Evolutionary conservation across 208 protist genomes (phyloP).

Genomic region (Acanthamoeba triangularis): DNA sequence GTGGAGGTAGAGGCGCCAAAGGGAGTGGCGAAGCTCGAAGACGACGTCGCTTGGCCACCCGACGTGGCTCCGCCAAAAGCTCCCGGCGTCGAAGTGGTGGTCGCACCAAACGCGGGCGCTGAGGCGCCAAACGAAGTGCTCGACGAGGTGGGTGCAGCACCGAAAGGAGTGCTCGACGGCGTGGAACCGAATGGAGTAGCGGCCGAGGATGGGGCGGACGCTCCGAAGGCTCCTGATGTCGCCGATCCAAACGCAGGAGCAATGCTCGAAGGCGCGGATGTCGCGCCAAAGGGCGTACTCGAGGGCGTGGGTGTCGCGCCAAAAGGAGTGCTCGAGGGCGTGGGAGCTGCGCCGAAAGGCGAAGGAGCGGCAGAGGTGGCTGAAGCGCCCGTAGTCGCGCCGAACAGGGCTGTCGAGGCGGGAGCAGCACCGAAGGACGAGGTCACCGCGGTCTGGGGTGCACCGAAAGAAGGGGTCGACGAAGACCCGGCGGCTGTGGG

Average conservation of each 20-base stretch:
- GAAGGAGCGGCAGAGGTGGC: neutral
- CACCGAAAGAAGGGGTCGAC: neutral
- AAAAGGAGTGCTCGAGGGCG: neutral
- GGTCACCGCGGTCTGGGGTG: neutral
- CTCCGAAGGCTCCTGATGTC: neutral
- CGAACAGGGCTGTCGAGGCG: neutral
- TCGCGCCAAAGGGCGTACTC: neutral
- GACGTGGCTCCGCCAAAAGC: neutral
- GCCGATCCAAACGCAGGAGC: neutral
- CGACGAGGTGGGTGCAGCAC: neutral
- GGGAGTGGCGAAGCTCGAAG: neutral
- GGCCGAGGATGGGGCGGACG: neutral
- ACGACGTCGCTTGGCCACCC: neutral
- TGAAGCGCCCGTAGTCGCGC: neutral
- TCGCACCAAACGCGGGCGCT: neutral
- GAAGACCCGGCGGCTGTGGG: neutral
- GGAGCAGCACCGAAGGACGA: neutral
- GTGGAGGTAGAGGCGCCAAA: constrained; percentile 10
- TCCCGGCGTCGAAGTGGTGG: neutral
- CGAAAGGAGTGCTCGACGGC: neutral
- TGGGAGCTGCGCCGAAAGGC: neutral
- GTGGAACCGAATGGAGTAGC: neutral
- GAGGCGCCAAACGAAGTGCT: neutral
- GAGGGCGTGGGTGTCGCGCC: neutral
- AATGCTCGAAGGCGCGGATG: neutral